Evolutionary conservation across 805 yeast genomes (phyloP).

Genomic region (Metschnikowia similis): DNA sequence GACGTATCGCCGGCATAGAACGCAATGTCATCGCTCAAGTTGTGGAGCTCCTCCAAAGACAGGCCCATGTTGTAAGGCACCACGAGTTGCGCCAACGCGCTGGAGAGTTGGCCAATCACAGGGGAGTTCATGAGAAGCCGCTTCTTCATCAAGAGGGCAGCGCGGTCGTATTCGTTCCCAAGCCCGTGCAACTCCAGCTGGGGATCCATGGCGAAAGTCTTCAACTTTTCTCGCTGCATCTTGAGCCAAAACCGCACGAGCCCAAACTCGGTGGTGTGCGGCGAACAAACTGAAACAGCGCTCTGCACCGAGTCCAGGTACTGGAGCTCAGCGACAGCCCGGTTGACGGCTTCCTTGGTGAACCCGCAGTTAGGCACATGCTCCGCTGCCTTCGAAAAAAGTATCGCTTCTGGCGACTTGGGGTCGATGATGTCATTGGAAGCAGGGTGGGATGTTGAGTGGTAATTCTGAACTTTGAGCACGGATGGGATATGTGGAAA

Average conservation of each 20-base stretch:
- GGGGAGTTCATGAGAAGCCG: slow-evolving; percentile 53
- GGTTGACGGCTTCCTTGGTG: slow-evolving; percentile 41
- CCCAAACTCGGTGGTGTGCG: slow-evolving; percentile 40
- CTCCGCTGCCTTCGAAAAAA: slow-evolving; percentile 35
- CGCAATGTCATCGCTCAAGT: slow-evolving; percentile 77
- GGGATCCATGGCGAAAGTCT: slow-evolving; percentile 22
- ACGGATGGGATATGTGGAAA: background rate
- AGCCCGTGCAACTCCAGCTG: slow-evolving; percentile 22
- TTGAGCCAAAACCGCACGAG: slow-evolving; percentile 52
- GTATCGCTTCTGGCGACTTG: slow-evolving; percentile 35
- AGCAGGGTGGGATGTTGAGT: slow-evolving; percentile 33
- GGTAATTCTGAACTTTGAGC: slow-evolving; percentile 20
- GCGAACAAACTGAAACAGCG: slow-evolving; percentile 30
- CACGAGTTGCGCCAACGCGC: slow-evolving; percentile 58
- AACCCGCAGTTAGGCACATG: slow-evolving; percentile 54
- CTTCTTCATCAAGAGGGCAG: slow-evolving; percentile 42
- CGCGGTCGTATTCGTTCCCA: slow-evolving; percentile 36
- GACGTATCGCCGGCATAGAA: slow-evolving; percentile 75
- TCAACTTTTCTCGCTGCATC: slow-evolving; percentile 36
- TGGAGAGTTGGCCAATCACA: slow-evolving; percentile 37
- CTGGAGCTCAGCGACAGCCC: slow-evolving; percentile 46
- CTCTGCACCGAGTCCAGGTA: slow-evolving; percentile 50
- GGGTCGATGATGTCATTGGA: slow-evolving; percentile 31
- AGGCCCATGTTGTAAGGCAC: slow-evolving; percentile 56
- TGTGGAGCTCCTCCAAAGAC: slow-evolving; percentile 66